phyloP scores from a whole-genome alignment of 1,284 basidiomycete species.

The Mycosarcoma mackinlayi region DNA sequence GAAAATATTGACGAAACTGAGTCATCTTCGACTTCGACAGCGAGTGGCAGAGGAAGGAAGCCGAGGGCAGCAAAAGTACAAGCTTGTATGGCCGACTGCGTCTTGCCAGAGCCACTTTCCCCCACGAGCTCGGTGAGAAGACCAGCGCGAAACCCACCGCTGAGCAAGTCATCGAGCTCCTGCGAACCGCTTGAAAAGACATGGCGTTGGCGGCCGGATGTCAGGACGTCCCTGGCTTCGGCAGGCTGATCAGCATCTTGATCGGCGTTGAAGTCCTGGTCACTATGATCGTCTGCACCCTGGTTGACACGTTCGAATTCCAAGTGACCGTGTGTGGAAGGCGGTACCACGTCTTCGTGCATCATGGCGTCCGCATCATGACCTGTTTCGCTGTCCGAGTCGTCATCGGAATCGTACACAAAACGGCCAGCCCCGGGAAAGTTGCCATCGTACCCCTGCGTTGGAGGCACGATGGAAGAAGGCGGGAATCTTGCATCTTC shows the following conservation, averaged over 20 bases:
- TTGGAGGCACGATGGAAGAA: slow-evolving; percentile 27
- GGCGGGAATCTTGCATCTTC: slow-evolving; percentile 8
- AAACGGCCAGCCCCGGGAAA: slow-evolving; percentile 29
- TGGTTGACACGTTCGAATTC: no score
- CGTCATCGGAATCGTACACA: slow-evolving; percentile 32
- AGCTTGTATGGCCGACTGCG: slow-evolving; percentile 53
- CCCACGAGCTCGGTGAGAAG: slow-evolving; percentile 58
- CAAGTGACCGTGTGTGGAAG: no score
- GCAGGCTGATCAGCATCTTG: not conserved
- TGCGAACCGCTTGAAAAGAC: slow-evolving; percentile 27
- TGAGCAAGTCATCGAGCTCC: slow-evolving; percentile 46
- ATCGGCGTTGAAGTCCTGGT: not conserved
- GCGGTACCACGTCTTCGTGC: slow-evolving; percentile 22
- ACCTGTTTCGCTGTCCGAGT: slow-evolving; percentile 11
- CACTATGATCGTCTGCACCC: not conserved
- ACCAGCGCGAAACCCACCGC: slow-evolving; percentile 42
- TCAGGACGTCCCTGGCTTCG: slow-evolving; percentile 16
- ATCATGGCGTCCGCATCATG: slow-evolving; percentile 6
- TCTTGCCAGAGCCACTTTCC: slow-evolving; percentile 61
- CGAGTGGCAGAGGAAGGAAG: slow-evolving; percentile 8
- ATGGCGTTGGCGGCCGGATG: slow-evolving; percentile 21
- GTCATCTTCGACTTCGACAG: not conserved
- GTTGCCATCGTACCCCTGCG: slow-evolving; percentile 45
- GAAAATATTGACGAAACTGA: not conserved
- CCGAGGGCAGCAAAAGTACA: slow-evolving; percentile 51